phyloP scores from a whole-genome alignment of 306 rosid species.

The Begonia loranthoides region DNA sequence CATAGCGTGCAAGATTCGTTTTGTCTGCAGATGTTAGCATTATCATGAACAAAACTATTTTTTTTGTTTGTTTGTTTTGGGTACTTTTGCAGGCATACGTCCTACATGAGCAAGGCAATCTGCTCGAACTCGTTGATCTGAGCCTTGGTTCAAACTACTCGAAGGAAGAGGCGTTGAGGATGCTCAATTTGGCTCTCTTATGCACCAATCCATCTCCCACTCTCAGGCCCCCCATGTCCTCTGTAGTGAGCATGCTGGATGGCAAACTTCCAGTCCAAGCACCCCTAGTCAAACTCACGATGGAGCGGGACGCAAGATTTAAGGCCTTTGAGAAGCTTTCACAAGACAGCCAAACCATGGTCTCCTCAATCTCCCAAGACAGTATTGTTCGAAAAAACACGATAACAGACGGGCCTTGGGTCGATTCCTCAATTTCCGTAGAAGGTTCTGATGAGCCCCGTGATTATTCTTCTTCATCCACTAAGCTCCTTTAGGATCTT shows the following conservation, averaged over 20 bases:
- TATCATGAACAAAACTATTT: too few species aligned
- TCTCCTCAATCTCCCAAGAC: conserved; percentile 23
- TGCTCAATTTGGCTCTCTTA: conserved; percentile 58
- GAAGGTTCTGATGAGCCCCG: conserved; percentile 16
- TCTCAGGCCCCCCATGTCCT: conserved; percentile 83
- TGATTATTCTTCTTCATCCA: conserved; percentile 20
- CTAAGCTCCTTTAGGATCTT: conserved; percentile 19
- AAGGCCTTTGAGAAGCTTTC: conserved; percentile 46
- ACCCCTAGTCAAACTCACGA: conserved; percentile 27
- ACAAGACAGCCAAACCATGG: conserved; percentile 38
- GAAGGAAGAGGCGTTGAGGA: conserved; percentile 54
- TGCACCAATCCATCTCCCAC: conserved; percentile 94
- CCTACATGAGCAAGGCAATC: conserved; percentile 83
- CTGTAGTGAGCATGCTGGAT: conserved; percentile 81
- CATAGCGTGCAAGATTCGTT: too few species aligned
- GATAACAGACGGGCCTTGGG: conserved; percentile 50
- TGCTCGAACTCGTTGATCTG: conserved; percentile 69
- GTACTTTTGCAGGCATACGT: conserved; percentile 44
- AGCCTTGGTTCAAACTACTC: conserved; percentile 48
- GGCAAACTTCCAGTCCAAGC: conserved; percentile 52
- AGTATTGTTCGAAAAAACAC: conserved; percentile 15
- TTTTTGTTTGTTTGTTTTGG: too few species aligned
- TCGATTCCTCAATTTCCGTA: conserved; percentile 29
- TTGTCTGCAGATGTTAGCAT: too few species aligned
- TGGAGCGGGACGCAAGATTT: conserved; percentile 28